phyloP scores from a whole-genome alignment of 495 filamentous ascomycete genomes.

The Daldinia grandis region DNA sequence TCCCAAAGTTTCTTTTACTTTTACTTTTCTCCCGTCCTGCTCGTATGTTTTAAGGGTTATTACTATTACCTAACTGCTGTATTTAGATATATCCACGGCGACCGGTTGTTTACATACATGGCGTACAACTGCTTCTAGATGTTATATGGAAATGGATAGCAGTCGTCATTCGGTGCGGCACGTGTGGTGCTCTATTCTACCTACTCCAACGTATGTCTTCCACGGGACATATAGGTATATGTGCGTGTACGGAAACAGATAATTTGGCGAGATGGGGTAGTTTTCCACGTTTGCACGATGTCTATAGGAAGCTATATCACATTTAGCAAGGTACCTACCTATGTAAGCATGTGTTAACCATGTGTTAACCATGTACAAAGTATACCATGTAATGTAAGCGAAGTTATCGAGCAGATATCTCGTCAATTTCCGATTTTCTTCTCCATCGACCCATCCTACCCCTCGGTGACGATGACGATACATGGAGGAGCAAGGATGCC shows the following conservation, averaged over 20 bases:
- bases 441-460: slow-evolving; percentile 30
- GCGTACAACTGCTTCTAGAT: background rate
- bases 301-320: background rate
- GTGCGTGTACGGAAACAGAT: slow-evolving; percentile 27
- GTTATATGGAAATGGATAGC: slow-evolving; percentile 1
- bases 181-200: background rate
- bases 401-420: slow-evolving; percentile 18
- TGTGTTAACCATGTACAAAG: background rate
- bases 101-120: background rate
- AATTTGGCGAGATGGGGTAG: slow-evolving; percentile 34
- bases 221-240: background rate
- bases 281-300: background rate
- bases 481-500: slow-evolving; percentile 8
- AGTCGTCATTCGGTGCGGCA: slow-evolving; percentile 3
- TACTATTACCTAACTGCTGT: background rate
- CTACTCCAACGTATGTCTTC: background rate
- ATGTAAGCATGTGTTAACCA: too few relatives aligned
- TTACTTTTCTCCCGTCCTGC: background rate
- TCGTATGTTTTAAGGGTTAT: slow-evolving; percentile 4
- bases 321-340: background rate
- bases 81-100: background rate
- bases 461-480: slow-evolving; percentile 27
- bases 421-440: slow-evolving; percentile 26
- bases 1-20: background rate
- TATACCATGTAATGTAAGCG: slow-evolving; percentile 3